Conservation (phyloP, 345 rosid genomes). For the Cardamine occulta region DNA sequence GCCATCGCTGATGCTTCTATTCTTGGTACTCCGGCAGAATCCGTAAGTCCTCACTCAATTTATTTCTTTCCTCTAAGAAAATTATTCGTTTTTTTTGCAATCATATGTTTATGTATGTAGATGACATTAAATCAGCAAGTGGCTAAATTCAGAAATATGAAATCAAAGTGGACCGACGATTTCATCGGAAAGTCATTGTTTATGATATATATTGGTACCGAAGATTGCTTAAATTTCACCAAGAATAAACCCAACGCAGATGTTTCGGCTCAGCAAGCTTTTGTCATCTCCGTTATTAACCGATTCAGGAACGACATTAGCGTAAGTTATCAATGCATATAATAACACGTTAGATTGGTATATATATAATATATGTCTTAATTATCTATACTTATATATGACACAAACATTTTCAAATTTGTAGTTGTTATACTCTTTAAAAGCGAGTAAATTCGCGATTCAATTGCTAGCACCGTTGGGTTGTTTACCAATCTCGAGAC, state of each 20-base stretch:
- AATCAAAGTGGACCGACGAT: constrained; percentile 26
- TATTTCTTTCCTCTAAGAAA: neutral
- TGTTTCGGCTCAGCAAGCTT: constrained; percentile 31
- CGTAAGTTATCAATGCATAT: constrained; percentile 21
- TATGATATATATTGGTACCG: constrained; percentile 37
- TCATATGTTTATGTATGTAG: constrained; percentile 7
- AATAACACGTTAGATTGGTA: neutral
- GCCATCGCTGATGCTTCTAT: constrained; percentile 38
- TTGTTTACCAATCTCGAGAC: constrained; percentile 38
- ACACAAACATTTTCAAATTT: neutral
- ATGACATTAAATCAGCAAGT: constrained; percentile 37
- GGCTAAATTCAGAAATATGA: constrained; percentile 8
- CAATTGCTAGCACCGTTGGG: constrained; percentile 36
- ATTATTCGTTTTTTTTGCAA: neutral
- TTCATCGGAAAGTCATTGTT: constrained; percentile 23
- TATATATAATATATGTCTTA: no score
- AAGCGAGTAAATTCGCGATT: constrained; percentile 34
- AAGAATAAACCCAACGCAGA: constrained; percentile 19
- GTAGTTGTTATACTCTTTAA: constrained; percentile 32
- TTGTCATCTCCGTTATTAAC: constrained; percentile 21
- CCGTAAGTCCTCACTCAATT: constrained; percentile 18
- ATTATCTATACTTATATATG: no score
- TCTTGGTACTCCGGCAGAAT: constrained; percentile 14
- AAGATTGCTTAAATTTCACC: constrained; percentile 37
- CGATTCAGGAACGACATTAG: constrained; percentile 21